Conservation (phyloP, 2,329 filamentous ascomycete species). For the Aspergillus sp. region DNA sequence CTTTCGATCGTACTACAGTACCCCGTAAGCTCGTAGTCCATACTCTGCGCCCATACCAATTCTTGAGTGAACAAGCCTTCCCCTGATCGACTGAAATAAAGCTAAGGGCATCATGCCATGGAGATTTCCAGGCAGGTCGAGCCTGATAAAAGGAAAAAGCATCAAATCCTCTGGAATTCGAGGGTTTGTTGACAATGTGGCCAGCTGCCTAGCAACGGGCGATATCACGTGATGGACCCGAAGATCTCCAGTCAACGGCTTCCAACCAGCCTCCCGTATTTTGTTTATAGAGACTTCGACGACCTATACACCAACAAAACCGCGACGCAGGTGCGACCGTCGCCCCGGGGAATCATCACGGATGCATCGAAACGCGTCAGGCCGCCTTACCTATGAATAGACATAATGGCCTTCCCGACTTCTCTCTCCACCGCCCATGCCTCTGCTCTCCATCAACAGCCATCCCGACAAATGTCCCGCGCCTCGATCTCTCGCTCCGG, state of each 20-base stretch:
- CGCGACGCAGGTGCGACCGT: constrained; percentile 12
- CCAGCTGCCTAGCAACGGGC: constrained; percentile 7
- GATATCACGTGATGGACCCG: constrained; percentile 4
- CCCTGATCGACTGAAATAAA: too few species aligned
- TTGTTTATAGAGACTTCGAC: constrained; percentile 15
- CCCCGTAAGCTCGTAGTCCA: too few species aligned
- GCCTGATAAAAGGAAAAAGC: not conserved
- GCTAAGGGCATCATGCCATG: too few species aligned
- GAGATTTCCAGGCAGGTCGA: not conserved
- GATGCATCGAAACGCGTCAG: constrained; percentile 26
- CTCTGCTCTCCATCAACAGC: constrained; percentile 40
- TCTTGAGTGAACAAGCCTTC: too few species aligned
- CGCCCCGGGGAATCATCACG: constrained; percentile 14
- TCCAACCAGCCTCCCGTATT: constrained; percentile 25
- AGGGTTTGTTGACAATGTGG: not conserved
- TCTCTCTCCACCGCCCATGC: constrained; percentile 43
- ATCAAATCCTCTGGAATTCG: not conserved
- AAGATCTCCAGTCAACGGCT: constrained; percentile 3
- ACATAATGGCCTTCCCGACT: constrained; percentile 43
- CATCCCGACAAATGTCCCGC: constrained; percentile 43
- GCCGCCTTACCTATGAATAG: constrained; percentile 22
- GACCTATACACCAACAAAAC: constrained; percentile 17
- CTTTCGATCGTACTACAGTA: too few species aligned
- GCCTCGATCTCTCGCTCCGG: constrained; percentile 40
- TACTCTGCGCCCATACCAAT: too few species aligned